These are phyloP conservation scores for Neonectria ditissima DNA, from an alignment of 2,329 filamentous ascomycete species.

Conservation along the genomic window DNA sequence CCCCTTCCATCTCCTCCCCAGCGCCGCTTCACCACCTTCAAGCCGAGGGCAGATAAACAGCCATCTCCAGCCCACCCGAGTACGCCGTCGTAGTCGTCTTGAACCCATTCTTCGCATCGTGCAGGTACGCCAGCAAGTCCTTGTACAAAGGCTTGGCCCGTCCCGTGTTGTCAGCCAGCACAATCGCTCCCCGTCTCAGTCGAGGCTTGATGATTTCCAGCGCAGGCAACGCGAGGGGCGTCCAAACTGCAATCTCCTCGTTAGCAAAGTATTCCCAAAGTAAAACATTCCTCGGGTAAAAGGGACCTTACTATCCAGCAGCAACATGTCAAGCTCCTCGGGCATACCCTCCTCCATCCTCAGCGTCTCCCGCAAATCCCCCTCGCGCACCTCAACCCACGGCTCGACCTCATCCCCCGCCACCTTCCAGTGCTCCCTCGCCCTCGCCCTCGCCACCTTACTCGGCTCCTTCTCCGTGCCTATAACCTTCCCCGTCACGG, in stretches of 20 bases:
- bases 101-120: conserved; percentile 61
- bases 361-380: conserved; percentile 67
- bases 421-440: conserved; percentile 65
- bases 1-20: background rate
- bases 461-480: conserved; percentile 69
- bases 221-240: conserved; percentile 64
- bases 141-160: conserved; percentile 55
- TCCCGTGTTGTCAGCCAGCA: conserved; percentile 64
- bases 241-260: conserved; percentile 60
- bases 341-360: conserved; percentile 55
- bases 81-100: conserved; percentile 52
- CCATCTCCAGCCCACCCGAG: conserved; percentile 48
- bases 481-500: conserved; percentile 56
- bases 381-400: conserved; percentile 68
- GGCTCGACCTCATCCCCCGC: conserved; percentile 62
- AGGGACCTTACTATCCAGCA: conserved; percentile 70
- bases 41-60: conserved; percentile 37
- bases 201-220: conserved; percentile 61
- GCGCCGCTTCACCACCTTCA: conserved; percentile 33
- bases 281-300: background rate
- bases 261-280: conserved; percentile 14
- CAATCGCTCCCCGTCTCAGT: conserved; percentile 59
- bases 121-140: conserved; percentile 61
- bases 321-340: conserved; percentile 64
- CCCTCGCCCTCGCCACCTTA: conserved; percentile 66